Evolutionary conservation across 225 moss, liverwort and hornwort genomes (phyloP), one percentile per base, ranked within the genome.

Genomic region (Lunularia cruciata): DNA sequence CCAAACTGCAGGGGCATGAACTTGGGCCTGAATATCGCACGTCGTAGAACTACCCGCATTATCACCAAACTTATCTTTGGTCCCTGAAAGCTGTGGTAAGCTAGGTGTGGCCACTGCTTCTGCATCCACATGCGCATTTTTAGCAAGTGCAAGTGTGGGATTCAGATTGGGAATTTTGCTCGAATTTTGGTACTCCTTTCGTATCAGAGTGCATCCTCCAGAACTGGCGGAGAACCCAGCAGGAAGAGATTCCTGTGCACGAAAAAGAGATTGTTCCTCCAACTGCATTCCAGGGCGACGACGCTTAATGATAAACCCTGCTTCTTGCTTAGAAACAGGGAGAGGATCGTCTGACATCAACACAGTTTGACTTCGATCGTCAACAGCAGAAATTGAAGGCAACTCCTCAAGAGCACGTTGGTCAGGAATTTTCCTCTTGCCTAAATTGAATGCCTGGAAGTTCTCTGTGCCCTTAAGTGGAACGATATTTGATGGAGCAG

Each of bases 241-340:
- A 58, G 75, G 75, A 63, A 83, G 63, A 4, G 63, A 47, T 19
- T 52, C 48, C 32, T 68, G 56, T 2, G 27, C 34, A 11, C 22
- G 6, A 33, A 6, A 34, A 27, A 52, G 48, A 12, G 40, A 32
- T 3, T 62, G 39, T 14, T 63, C 47, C 4, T 51, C 30, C n/a
- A 22, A 12, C 7, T 47, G 72, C 23, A 47, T 14, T 42, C 82
- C 78, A 65, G 65, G 71, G 12, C 82, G 82, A 58, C 67, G 75
- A 25, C 77, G 47, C 28, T 60, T 72, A 36, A 83, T 83, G 18
- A 73, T 59, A 28, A 74, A 69, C 25, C 82, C 82, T 60, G 39
- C 59, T 58, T 59, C 78, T 18, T 60, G 45, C 26, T 55, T n/a
- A 60, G 74, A 43, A 3, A 48, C 54, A 48, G 42, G 25, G 12